Percentiles rank a stretch among this genome's conserved stretches.
Conservation (phyloP, 441 rosid species). For the Macaranga tanarius region DNA sequence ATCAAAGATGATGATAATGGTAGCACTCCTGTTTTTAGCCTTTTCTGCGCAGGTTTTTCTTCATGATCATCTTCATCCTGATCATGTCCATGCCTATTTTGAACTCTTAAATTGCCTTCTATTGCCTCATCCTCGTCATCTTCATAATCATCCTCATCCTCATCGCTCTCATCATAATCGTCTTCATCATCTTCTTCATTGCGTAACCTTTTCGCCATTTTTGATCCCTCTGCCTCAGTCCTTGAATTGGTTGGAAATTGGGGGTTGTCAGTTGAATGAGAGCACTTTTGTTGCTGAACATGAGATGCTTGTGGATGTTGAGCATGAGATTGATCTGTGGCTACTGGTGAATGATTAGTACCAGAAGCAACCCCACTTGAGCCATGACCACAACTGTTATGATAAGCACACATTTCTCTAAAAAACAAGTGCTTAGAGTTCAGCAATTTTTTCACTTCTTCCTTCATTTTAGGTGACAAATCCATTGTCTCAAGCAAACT, state of each 20-base stretch:
- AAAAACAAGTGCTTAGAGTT: slow-evolving; percentile 92
- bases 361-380: slow-evolving; percentile 31
- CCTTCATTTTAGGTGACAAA: slow-evolving; percentile 65
- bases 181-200: slow-evolving; percentile 51
- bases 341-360: slow-evolving; percentile 37
- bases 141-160: slow-evolving; percentile 39
- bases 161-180: slow-evolving; percentile 40
- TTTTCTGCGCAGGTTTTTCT: slow-evolving; percentile 33
- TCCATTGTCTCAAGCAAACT: slow-evolving; percentile 81
- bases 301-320: slow-evolving; percentile 31
- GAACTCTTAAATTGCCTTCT: slow-evolving; percentile 36
- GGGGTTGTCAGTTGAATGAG: slow-evolving; percentile 47
- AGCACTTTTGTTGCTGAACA: slow-evolving; percentile 46
- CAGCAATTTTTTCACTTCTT: slow-evolving; percentile 76
- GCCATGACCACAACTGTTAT: slow-evolving; percentile 73
- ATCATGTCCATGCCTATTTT: slow-evolving; percentile 34
- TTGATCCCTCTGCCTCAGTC: slow-evolving; percentile 35
- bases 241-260: slow-evolving; percentile 27
- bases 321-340: slow-evolving; percentile 32
- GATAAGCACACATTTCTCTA: slow-evolving; percentile 97
- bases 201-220: slow-evolving; percentile 28
- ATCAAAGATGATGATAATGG: slow-evolving; percentile 31
- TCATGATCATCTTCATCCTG: slow-evolving; percentile 52
- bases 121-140: slow-evolving; percentile 25
- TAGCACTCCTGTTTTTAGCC: slow-evolving; percentile 26